Conservation (phyloP, 768 basidiomycete genomes). For the Auricularia heimuer region DNA sequence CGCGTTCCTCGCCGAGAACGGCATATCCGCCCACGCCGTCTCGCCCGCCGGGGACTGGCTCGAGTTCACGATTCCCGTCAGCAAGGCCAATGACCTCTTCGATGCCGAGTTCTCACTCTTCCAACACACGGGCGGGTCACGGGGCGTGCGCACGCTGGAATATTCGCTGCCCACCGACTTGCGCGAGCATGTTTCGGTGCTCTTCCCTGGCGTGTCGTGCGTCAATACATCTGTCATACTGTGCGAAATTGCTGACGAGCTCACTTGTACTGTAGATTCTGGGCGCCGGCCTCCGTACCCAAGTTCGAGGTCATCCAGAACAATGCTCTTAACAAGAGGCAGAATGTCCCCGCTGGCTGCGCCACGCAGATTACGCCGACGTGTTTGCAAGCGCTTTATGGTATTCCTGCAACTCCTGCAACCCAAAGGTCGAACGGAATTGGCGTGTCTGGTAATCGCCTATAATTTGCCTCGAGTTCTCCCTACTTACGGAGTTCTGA, state of each 20-base stretch:
- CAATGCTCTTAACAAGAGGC: background rate
- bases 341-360: background rate
- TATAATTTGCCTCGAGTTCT: background rate
- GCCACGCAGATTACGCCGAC: background rate
- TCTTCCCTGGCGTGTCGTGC: background rate
- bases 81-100: constrained; percentile 26
- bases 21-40: background rate
- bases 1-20: constrained; percentile 6
- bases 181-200: constrained; percentile 15
- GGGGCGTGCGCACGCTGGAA: constrained; percentile 24
- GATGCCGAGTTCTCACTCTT: constrained; percentile 26
- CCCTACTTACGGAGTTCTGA: background rate
- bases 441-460: constrained; percentile 7
- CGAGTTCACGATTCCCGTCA: constrained; percentile 21
- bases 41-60: constrained; percentile 25
- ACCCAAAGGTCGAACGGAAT: constrained; percentile 1
- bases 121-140: constrained; percentile 20
- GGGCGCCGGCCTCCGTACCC: background rate
- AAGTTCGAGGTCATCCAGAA: background rate
- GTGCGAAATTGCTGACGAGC: background rate
- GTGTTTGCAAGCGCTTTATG: constrained; percentile 1
- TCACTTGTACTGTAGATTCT: background rate
- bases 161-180: constrained; percentile 29
- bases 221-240: background rate
- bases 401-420: background rate